Base-by-base conservation (phyloP, 1,139 yeast genomes). In the Ogataea hybrid region DNA sequence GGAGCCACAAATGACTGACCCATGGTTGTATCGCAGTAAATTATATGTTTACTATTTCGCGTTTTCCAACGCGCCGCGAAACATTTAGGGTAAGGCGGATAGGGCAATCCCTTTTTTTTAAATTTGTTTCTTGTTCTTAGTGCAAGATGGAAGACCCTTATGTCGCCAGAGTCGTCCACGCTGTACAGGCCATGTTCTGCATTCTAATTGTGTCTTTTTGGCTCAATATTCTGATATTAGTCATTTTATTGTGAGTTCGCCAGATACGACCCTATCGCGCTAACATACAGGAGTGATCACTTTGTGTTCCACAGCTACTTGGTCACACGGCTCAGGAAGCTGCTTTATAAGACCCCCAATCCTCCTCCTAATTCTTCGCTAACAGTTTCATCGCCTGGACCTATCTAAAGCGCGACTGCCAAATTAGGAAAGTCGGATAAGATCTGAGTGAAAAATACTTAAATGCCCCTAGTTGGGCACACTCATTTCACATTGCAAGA, bases 221-320 rank as follows among this genome's bases (percentile, higher is more conserved):
- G 37, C 20, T 43, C 34, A 47, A 47, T 34, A 17, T 47, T n/a
- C 15, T 43, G 20, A 28, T 47, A 6, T 40, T 47, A 23, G n/a
- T 44, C 15, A 22, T 35, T 11, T 27, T 47, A n/a, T 8, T 47
- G 51, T 47, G 35, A 25, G 51, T 42, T 23, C 10, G 12, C 32
- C 32, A 15, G 17, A 15, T 18, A 3, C 17, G 29, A 14, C n/a
- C 12, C 14, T 12, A 27, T 8, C 5, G 15, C 23, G 11, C 25
- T 17, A 28, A 34, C 28, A 27, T 21, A 9, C 6, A 25, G 32
- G 33, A 21, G 28, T 25, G 49, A 46, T 28, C 49, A 46, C 28
- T 46, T 46, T 22, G 41, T 42, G 6, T 35, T 42, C 31, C 27
- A 37, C 11, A 25, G 48, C 37, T 39, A 36, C 28, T 9, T 37